Evolutionary conservation across 2,329 filamentous ascomycete species (phyloP).

Genomic region (Colletotrichum trifolii): DNA sequence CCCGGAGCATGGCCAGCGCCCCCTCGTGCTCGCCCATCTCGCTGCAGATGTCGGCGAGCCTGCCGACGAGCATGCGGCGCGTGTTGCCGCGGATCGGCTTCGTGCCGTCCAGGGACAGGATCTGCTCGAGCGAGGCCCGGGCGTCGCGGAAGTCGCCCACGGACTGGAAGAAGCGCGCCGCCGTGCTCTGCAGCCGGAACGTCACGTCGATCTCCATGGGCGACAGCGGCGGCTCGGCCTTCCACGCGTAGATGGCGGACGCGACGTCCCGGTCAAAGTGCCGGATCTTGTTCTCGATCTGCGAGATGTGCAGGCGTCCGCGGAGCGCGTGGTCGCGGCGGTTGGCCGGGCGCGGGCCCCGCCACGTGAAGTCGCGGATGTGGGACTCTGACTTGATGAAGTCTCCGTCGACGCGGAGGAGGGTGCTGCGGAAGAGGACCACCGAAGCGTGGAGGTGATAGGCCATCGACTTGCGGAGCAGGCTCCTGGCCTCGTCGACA

Average conservation of each 20-base stretch:
- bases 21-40: conserved; percentile 42
- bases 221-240: conserved; percentile 43
- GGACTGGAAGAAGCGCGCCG: conserved; percentile 47
- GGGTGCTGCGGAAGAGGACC: conserved; percentile 45
- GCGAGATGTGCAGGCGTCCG: conserved; percentile 48
- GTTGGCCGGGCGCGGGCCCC: conserved; percentile 32
- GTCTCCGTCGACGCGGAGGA: conserved; percentile 42
- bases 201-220: conserved; percentile 48
- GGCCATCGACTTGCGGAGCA: conserved; percentile 44
- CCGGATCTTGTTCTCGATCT: conserved; percentile 49
- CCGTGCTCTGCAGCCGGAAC: conserved; percentile 45
- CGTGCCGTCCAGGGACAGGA: conserved; percentile 41
- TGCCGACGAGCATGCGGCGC: conserved; percentile 40
- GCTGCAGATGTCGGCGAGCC: conserved; percentile 44
- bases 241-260: conserved; percentile 45
- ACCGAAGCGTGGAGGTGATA: conserved; percentile 47
- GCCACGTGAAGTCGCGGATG: conserved; percentile 41
- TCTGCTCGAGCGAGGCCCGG: conserved; percentile 45
- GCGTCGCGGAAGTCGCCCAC: conserved; percentile 46
- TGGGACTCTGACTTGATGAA: conserved; percentile 41
- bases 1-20: conserved; percentile 39
- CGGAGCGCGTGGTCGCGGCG: conserved; percentile 44
- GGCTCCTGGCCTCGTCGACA: conserved; percentile 39
- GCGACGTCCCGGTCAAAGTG: conserved; percentile 45
- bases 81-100: conserved; percentile 43